phyloP scores from a whole-genome alignment of 441 rosid genomes.

The Euphorbia celastroides region DNA sequence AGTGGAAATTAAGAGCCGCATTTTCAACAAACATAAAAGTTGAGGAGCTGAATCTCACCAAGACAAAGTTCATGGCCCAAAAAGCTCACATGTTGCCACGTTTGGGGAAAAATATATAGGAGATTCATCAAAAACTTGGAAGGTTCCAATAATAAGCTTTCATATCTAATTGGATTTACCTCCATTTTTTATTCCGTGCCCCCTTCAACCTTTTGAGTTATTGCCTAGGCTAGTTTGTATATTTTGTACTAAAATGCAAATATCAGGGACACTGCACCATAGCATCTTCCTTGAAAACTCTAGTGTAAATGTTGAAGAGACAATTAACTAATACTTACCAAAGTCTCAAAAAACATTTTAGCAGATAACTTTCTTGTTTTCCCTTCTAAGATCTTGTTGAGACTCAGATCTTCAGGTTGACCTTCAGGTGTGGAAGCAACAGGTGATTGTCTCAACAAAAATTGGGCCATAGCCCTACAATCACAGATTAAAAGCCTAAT shows the following conservation, averaged over 20 bases:
- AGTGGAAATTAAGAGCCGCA: too few relatives aligned
- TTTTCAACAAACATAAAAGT: too few relatives aligned
- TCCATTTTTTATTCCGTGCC: background rate
- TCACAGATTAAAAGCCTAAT: conserved; percentile 6
- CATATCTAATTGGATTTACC: background rate
- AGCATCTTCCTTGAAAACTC: background rate
- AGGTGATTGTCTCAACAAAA: conserved; percentile 47
- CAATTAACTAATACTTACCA: too few relatives aligned
- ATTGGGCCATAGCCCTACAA: conserved; percentile 73
- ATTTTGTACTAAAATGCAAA: background rate
- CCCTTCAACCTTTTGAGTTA: background rate
- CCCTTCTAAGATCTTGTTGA: conserved; percentile 57
- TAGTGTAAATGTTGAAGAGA: too few relatives aligned
- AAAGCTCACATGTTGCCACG: background rate
- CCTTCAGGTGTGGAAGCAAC: conserved; percentile 27
- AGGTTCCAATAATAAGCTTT: too few relatives aligned
- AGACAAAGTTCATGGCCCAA: background rate
- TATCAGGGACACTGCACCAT: background rate
- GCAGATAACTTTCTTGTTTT: conserved; percentile 68
- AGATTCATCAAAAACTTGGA: too few relatives aligned
- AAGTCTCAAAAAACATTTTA: conserved; percentile 81
- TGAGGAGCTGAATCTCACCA: background rate
- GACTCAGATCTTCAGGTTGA: conserved; percentile 42
- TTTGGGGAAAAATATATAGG: background rate
- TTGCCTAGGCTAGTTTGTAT: background rate